phyloP scores from a whole-genome alignment of 2,329 filamentous ascomycete genomes.

The Elsinoe fawcettii region DNA sequence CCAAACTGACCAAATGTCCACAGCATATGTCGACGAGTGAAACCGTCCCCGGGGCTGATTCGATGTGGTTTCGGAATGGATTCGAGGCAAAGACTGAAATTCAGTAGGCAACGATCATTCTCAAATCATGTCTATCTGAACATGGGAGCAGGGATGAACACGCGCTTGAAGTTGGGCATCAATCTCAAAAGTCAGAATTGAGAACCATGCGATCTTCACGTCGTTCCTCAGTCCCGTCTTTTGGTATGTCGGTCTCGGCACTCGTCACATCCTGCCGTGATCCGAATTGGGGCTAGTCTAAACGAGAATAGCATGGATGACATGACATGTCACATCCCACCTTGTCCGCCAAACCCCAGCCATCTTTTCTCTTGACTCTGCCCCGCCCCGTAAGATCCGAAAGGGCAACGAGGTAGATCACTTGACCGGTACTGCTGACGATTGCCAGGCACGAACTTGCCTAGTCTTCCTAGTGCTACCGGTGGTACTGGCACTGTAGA shows the following conservation, averaged over 20 bases:
- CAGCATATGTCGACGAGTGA: no score
- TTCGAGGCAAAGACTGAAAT: no score
- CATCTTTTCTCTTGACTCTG: neutral
- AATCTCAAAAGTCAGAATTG: neutral
- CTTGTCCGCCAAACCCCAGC: neutral
- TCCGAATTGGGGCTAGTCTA: neutral
- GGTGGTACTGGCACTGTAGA: neutral
- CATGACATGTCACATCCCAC: neutral
- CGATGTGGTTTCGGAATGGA: no score
- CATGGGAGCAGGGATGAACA: no score
- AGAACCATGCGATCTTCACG: neutral
- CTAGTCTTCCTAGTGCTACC: neutral
- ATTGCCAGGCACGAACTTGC: slow-evolving; percentile 8
- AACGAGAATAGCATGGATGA: slow-evolving; percentile 7
- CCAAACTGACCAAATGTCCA: no score
- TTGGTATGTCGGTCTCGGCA: neutral
- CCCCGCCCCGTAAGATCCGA: slow-evolving; percentile 9
- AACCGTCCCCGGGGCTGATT: no score
- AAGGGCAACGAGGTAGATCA: neutral
- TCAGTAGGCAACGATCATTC: no score
- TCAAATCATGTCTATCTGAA: no score
- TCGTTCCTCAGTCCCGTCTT: neutral
- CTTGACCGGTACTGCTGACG: slow-evolving; percentile 12
- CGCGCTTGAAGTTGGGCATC: no score
- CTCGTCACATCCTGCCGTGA: slow-evolving; percentile 1